Evolutionary conservation across 2,329 filamentous ascomycete genomes (phyloP), one percentile per base, ranked within the genome.

Genomic region (Pseudogymnoascus sp.): DNA sequence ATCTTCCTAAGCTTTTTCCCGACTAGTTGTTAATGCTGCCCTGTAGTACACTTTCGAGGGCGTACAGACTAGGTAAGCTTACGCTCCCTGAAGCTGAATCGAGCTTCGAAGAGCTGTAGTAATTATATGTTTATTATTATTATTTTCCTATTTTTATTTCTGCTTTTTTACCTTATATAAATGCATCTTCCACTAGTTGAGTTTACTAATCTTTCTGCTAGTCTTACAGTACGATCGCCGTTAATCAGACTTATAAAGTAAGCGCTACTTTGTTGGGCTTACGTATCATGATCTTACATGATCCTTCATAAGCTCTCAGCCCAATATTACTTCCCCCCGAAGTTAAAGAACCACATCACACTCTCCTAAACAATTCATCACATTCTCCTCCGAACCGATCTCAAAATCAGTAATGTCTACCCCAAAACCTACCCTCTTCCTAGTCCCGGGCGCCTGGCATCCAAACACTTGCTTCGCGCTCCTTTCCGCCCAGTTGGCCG

Each of bases 401-500:
- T 44, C 38, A 40, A 40, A 40, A 23, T 13, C 42, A 47, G 13
- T 11, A 26, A 47, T 47, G 42, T 26, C 42, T 13, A 9, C 11
- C 42, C 42, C 42, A 26, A 63, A 66, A 31, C 74, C 76, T 44
- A 76, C 75, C 9, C 69, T 82, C 0, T 64, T 83, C 63, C 75
- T 83, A 19, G 73, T 83, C 0, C 79, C 75, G 1, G 80, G 80
- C 4, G 74, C 78, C 26, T 82, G 80, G 80, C 80, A 83, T 63
- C 21, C 42, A 47, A 47, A 47, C 21, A 26, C 42, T 21, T 47
- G 42, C 21, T 47, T 47, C 13, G 42, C 42, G 11, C 21, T 21
- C 42, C 21, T 47, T 21, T 26, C 42, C 6, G 21, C 21, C 21
- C 11, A 15, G 8, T 15, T 47, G 19, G 6, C 44, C 13, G 19